Base-by-base conservation (phyloP, 116 monocot species). In the Posidonia oceanica region DNA sequence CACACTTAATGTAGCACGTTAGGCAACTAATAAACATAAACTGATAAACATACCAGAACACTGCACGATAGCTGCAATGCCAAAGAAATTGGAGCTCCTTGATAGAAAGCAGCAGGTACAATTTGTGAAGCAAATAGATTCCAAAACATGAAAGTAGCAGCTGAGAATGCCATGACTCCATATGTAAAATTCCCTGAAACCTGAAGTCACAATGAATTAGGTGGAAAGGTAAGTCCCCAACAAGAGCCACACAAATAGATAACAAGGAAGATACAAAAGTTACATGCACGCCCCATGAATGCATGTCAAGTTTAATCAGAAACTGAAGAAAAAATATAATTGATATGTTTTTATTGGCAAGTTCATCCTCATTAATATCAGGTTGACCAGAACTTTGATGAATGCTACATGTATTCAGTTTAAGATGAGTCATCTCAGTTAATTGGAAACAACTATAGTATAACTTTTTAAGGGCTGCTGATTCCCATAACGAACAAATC, bases 61-160 rank as follows among this genome's bases (percentile, higher is more conserved):
- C 93, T 98, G 69, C 98, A 98, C 4, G 98, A 87, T 52, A 98
- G 90, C 70, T 98, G 98, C 78, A 98, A 80, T 62, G 98, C 98
- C 84, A 98, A 82, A 52, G 98, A 87, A 59, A 90, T 59, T 71
- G 93, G 48, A 80, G 80, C 89, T 64, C 85, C 82, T 72, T 86
- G 91, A 59, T 80, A 86, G 57, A 88, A 76, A 53, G 85, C 81
- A 80, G 83, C 72, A 54, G 92, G 92, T 39, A 87, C 63, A 77
- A 97, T 75, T 74, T 85, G 81, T 64, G 89, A 71, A 74, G 93
- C 89, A 80, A 92, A 87, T 29, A 80, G 59, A 71, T 78, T 91
- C 97, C 97, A 97, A 74, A 97, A 97, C 64, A 85, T 68, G 76
- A 89, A 97, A 52, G 97, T 97, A 63, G 87, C 87, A 69, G 92